A percentile compares a stretch with the other conserved stretches of the same genome.
phyloP scores from a whole-genome alignment of 495 filamentous ascomycete species.

The Pyrenula massariospora region DNA sequence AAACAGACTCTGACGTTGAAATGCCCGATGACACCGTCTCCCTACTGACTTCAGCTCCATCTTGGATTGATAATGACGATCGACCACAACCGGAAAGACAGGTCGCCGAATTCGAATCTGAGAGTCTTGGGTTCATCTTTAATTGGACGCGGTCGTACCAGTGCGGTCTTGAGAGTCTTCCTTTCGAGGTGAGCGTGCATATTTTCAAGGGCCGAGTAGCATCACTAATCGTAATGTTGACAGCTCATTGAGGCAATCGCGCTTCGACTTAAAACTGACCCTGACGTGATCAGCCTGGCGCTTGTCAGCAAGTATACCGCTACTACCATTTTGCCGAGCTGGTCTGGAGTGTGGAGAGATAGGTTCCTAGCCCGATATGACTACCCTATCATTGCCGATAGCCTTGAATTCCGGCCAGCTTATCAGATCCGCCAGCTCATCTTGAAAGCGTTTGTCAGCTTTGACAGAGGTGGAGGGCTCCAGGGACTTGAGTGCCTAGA shows the following conservation, averaged over 20 bases:
- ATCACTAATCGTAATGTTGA: no score
- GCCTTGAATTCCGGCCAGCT: slow-evolving; percentile 3
- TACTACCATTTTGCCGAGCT: slow-evolving; percentile 4
- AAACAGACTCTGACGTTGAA: no score
- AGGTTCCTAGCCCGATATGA: slow-evolving; percentile 10
- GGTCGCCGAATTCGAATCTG: no score
- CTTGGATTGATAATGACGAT: no score
- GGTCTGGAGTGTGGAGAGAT: slow-evolving; percentile 10
- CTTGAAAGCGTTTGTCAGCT: not conserved
- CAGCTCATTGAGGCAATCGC: slow-evolving; percentile 13
- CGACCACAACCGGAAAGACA: no score
- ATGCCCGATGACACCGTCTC: no score
- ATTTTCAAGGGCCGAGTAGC: no score
- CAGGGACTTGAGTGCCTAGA: slow-evolving; percentile 7
- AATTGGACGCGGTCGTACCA: not conserved
- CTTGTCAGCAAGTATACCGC: slow-evolving; percentile 6
- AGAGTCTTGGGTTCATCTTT: not conserved
- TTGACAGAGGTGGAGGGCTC: not conserved
- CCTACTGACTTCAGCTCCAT: no score
- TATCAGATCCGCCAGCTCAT: slow-evolving; percentile 4
- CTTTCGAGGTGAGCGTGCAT: no score
- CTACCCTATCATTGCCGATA: slow-evolving; percentile 2
- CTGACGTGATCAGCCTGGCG: slow-evolving; percentile 7
- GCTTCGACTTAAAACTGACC: slow-evolving; percentile 4
- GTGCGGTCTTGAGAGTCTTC: not conserved